Evolutionary conservation across 78 protist species (phyloP).

Genomic region (Mastigamoeba balamuthi): DNA sequence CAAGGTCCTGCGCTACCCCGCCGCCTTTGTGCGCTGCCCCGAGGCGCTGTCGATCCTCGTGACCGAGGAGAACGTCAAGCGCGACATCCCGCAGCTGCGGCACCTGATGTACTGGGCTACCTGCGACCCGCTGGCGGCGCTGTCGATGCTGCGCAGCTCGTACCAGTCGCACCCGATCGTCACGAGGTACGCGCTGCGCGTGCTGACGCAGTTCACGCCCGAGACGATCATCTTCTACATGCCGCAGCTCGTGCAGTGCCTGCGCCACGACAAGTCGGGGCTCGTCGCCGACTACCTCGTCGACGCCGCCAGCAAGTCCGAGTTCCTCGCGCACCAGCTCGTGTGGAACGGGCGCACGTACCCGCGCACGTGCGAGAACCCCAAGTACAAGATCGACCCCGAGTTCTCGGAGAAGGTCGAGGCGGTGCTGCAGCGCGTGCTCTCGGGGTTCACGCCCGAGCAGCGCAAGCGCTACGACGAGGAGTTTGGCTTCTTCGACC

Average conservation of each 20-base stretch:
- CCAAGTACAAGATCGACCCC: slow-evolving; percentile 19
- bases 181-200: slow-evolving; percentile 50
- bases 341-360: slow-evolving; percentile 72
- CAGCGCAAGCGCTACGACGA: slow-evolving; percentile 7
- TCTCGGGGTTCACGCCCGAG: slow-evolving; percentile 4
- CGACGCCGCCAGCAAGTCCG: slow-evolving; percentile 13
- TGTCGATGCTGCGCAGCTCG: slow-evolving; percentile 10
- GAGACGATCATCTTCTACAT: slow-evolving; percentile 68
- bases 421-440: slow-evolving; percentile 18
- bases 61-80: slow-evolving; percentile 24
- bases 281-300: slow-evolving; percentile 38
- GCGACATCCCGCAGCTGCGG: slow-evolving; percentile 45
- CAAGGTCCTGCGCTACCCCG: slow-evolving; percentile 36
- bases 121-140: slow-evolving; percentile 49
- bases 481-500: slow-evolving; percentile 72
- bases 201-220: slow-evolving; percentile 36
- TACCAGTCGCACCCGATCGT: slow-evolving; percentile 43
- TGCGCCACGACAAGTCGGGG: not conserved
- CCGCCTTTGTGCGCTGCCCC: slow-evolving; percentile 13
- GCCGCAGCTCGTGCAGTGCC: slow-evolving; percentile 75
- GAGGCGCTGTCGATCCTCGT: slow-evolving; percentile 59
- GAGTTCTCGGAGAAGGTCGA: slow-evolving; percentile 7
- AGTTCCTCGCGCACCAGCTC: slow-evolving; percentile 67
- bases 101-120: slow-evolving; percentile 55
- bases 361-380: slow-evolving; percentile 28